Percentiles rank a stretch among this genome's conserved stretches.
phyloP scores from a whole-genome alignment of 208 protist species.

The Crithidia acanthocephali region DNA sequence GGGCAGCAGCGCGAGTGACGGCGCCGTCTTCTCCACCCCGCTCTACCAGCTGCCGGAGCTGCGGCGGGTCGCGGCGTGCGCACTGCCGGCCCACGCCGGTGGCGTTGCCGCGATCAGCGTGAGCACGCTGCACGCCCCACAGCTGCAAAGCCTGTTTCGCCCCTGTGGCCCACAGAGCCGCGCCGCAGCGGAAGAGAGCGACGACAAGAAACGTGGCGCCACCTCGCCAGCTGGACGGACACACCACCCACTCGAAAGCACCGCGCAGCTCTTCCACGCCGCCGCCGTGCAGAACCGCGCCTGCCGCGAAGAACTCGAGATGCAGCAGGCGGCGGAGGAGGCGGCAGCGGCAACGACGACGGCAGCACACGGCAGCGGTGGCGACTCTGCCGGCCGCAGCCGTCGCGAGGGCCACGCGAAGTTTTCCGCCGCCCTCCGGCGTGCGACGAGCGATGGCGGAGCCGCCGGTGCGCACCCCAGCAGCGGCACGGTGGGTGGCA shows the following conservation, averaged over 20 bases:
- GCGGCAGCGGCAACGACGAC: not conserved
- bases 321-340: not conserved
- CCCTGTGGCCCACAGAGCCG: constrained; percentile 16
- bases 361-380: not conserved
- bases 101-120: constrained; percentile 25
- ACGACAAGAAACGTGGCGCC: not conserved
- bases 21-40: constrained; percentile 13
- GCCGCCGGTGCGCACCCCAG: not conserved
- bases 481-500: not conserved
- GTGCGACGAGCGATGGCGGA: not conserved
- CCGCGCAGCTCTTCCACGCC: constrained; percentile 22
- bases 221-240: constrained; percentile 2
- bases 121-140: constrained; percentile 22
- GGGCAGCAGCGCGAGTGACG: not conserved
- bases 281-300: constrained; percentile 27
- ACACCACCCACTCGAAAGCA: constrained; percentile 22
- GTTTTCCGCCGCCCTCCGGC: not conserved
- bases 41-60: constrained; percentile 44
- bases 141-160: constrained; percentile 34
- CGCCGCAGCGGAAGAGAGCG: not conserved
- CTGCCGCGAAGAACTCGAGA: constrained; percentile 17
- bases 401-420: constrained; percentile 2
- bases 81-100: constrained; percentile 24
- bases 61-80: constrained; percentile 30
- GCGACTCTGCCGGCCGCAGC: not conserved